A percentile compares a stretch with the other conserved stretches of the same genome.
These are phyloP conservation scores for Vigna angularis DNA, from an alignment of 306 rosid species.

Conservation along the genomic window DNA sequence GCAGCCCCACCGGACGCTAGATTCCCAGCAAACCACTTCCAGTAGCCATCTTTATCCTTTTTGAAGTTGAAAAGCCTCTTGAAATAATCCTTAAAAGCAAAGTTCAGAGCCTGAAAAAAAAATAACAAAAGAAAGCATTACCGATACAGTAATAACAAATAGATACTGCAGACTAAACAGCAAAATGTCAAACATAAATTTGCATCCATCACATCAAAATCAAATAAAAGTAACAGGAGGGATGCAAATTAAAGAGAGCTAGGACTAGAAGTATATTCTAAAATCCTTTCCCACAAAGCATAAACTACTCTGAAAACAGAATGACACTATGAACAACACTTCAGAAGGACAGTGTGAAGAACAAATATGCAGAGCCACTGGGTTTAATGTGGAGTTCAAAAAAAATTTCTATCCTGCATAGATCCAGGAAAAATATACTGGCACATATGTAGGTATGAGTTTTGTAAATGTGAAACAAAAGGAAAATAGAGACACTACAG, in stretches of 20 bases:
- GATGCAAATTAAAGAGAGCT: neutral
- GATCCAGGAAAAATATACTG: slow-evolving; percentile 5
- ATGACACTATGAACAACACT: slow-evolving; percentile 10
- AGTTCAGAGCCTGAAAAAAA: slow-evolving; percentile 70
- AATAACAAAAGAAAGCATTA: neutral
- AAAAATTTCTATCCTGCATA: neutral
- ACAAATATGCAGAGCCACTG: slow-evolving; percentile 7
- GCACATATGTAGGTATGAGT: neutral
- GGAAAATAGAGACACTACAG: neutral
- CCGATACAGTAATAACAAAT: neutral
- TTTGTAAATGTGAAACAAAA: neutral
- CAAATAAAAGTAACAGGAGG: neutral
- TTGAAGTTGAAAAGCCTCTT: slow-evolving; percentile 83
- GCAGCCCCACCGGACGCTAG: slow-evolving; percentile 86
- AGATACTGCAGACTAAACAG: neutral
- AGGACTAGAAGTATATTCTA: neutral
- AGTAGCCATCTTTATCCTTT: slow-evolving; percentile 76
- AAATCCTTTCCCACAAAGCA: slow-evolving; percentile 5
- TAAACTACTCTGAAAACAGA: slow-evolving; percentile 4
- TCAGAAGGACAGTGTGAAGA: neutral
- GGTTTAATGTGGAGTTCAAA: neutral
- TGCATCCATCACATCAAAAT: neutral
- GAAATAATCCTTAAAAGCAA: slow-evolving; percentile 85
- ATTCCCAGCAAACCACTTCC: slow-evolving; percentile 93
- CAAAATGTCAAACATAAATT: neutral